Evolutionary conservation across 306 rosid genomes (phyloP).

Genomic region (Datisca glomerata): DNA sequence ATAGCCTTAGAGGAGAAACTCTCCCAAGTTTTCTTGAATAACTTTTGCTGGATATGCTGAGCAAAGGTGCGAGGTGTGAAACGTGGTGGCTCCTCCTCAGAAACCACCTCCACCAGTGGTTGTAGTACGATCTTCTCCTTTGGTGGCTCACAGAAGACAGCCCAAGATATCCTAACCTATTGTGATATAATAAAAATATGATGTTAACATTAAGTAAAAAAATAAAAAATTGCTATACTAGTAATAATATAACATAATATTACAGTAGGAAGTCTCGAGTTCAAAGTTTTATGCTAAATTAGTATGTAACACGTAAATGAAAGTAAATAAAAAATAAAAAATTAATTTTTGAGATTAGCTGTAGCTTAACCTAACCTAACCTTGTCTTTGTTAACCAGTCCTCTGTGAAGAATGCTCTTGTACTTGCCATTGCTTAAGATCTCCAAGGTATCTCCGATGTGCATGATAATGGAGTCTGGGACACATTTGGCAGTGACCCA

Average conservation of each 20-base stretch:
- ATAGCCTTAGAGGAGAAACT: neutral
- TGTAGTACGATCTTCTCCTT: conserved; percentile 76
- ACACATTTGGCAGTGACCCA: conserved; percentile 82
- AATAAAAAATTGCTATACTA: too few species aligned
- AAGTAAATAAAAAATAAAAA: too few species aligned
- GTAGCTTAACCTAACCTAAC: conserved; percentile 85
- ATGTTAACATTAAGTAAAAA: too few species aligned
- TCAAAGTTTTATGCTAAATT: too few species aligned
- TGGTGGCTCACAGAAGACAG: conserved; percentile 79
- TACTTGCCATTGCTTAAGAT: conserved; percentile 67
- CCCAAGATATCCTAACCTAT: conserved; percentile 87
- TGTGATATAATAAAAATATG: too few species aligned
- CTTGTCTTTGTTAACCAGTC: conserved; percentile 70
- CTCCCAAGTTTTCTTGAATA: conserved; percentile 40
- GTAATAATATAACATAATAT: too few species aligned
- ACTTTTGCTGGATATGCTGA: conserved; percentile 72
- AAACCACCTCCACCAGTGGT: conserved; percentile 60
- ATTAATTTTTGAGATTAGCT: too few species aligned
- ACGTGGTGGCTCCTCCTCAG: conserved; percentile 30
- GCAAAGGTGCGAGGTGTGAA: conserved; percentile 77
- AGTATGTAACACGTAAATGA: too few species aligned
- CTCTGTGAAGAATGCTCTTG: conserved; percentile 82
- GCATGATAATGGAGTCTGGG: conserved; percentile 66
- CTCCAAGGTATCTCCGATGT: conserved; percentile 77
- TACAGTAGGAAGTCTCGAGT: too few species aligned